Percentiles rank a stretch among this genome's conserved stretches.
These are phyloP conservation scores for Microsporum canis DNA, from an alignment of 2,329 filamentous ascomycete species.

Conservation along the genomic window DNA sequence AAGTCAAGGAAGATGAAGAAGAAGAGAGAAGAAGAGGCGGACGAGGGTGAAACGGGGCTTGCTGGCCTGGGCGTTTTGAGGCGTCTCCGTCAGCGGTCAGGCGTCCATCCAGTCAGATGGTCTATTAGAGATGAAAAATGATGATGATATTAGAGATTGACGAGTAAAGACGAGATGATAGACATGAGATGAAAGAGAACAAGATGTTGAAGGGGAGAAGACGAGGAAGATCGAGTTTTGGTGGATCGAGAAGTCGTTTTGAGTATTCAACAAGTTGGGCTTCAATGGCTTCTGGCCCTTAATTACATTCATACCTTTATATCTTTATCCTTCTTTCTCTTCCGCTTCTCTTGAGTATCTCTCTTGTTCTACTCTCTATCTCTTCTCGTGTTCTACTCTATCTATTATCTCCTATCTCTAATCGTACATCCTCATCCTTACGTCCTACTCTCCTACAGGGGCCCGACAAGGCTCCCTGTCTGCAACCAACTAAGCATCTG, in stretches of 20 bases:
- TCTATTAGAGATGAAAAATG: background rate
- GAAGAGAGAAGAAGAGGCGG: background rate
- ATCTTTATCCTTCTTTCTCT: background rate
- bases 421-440: background rate
- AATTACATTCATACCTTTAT: background rate
- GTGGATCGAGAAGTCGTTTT: too few relatives aligned
- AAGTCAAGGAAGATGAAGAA: background rate
- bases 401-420: background rate
- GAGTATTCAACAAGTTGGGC: too few relatives aligned
- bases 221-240: slow-evolving; percentile 15
- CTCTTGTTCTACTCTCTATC: background rate
- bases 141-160: background rate
- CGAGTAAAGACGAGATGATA: background rate
- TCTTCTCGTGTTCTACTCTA: background rate
- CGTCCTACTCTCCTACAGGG: background rate
- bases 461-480: background rate
- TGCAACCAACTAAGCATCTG: background rate
- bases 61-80: slow-evolving; percentile 1
- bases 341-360: background rate
- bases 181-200: background rate
- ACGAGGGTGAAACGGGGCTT: background rate
- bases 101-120: background rate
- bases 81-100: background rate
- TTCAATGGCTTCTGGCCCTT: too few relatives aligned
- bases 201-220: background rate